phyloP scores from a whole-genome alignment of 441 rosid species.

The Adansonia grandidieri region DNA sequence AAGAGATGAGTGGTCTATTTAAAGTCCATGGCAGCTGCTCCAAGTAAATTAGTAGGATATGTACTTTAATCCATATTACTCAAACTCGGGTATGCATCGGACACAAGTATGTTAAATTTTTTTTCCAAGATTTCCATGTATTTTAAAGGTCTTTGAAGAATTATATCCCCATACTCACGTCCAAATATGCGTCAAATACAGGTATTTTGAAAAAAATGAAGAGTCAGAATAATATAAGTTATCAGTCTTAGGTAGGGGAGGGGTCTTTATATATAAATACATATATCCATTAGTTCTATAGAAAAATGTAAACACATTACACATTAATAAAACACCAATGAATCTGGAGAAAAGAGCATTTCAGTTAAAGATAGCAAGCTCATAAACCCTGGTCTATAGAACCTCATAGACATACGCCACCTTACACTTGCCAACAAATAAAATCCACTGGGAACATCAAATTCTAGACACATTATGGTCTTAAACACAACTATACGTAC shows the following conservation, averaged over 20 bases:
- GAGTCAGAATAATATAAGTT: neutral
- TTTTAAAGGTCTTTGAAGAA: no score
- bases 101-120: neutral
- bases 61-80: neutral
- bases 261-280: neutral
- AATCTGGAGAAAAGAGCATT: neutral
- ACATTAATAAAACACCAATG: neutral
- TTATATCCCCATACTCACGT: neutral
- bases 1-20: neutral
- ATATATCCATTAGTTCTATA: neutral
- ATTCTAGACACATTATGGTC: neutral
- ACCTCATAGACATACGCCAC: neutral
- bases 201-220: no score
- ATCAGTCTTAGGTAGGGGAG: neutral
- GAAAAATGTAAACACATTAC: neutral
- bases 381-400: neutral
- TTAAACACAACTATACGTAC: neutral
- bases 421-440: neutral
- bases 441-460: neutral
- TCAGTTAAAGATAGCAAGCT: neutral
- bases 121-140: no score
- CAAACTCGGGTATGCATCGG: neutral
- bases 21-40: no score
- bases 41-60: no score
- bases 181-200: no score